Conservation (phyloP, 192 early-diverging fungal species). For the Backusella tarrabulga region DNA sequence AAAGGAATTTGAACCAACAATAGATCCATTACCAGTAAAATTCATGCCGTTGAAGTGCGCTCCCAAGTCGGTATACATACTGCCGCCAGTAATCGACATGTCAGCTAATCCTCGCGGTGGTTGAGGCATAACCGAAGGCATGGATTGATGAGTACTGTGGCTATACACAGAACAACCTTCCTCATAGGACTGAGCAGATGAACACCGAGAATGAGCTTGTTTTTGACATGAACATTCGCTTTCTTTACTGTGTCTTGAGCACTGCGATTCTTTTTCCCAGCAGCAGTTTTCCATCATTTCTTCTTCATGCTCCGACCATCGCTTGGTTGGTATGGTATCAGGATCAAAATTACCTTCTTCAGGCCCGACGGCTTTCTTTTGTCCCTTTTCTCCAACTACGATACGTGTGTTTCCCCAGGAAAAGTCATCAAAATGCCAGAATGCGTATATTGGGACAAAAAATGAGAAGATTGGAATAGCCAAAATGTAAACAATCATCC, state of each 20-base stretch:
- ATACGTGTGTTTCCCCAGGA: slow-evolving; percentile 97
- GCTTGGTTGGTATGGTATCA: slow-evolving; percentile 56
- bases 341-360: slow-evolving; percentile 69
- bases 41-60: not conserved
- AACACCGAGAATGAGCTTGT: not conserved
- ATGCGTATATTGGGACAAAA: slow-evolving; percentile 81
- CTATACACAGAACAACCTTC: not conserved
- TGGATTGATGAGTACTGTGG: not conserved
- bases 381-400: slow-evolving; percentile 64
- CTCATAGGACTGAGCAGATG: not conserved
- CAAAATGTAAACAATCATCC: slow-evolving; percentile 91
- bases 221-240: slow-evolving; percentile 9
- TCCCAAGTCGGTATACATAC: slow-evolving; percentile 13
- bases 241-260: slow-evolving; percentile 9
- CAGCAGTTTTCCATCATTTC: slow-evolving; percentile 35
- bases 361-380: slow-evolving; percentile 14
- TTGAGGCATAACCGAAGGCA: not conserved
- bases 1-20: not conserved
- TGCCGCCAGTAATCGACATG: not conserved
- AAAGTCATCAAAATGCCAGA: slow-evolving; percentile 99
- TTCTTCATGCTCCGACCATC: slow-evolving; percentile 70
- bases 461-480: slow-evolving; percentile 88
- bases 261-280: not conserved
- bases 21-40: not conserved
- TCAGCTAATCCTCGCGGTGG: not conserved